Base-by-base conservation (phyloP, 768 basidiomycete species). In the Collybia sordida region DNA sequence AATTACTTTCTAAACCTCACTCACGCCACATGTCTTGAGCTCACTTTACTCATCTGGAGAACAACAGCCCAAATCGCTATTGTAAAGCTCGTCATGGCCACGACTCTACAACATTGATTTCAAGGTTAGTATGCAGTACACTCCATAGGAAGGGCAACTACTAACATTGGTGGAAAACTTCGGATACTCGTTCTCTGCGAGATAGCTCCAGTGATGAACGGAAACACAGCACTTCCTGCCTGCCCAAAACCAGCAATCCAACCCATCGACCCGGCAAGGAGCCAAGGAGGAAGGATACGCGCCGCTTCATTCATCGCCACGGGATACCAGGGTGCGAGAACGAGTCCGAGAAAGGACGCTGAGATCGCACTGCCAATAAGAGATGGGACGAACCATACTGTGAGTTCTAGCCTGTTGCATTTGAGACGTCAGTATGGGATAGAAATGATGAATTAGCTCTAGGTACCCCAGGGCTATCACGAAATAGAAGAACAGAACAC, bases 291-390 rank as follows among this genome's bases (percentile, higher is more conserved):
- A 9, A 94, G 66, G 45, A 91, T 73, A 2, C 81, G 75, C 4
- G 81, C 77, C 0, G 85, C 71, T 37, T 87, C 79, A 59, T 86
- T 88, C 81, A 93, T 83, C 4, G 81, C 74, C 37, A 88, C 78
- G 0, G 86, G 86, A 59, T 85, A 90, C 70, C 90, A 80, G 3
- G 87, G 87, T 0, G 86, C 89, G 15, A 91, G 71, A 18, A 88
- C 64, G 6, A 89, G 40, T 15, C 88, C 89, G 11, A 88, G 67
- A 40, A 88, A 56, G 2, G 85, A 77, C 17, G 89, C 74, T 0
- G 83, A 80, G 3, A 89, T 71, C 2, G 79, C 88, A 54, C 80
- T 75, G 2, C 79, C 84, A 8, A 88, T 69, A 12, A 89, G 68
- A 4, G 81, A 84, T 21, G 83, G 84, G 0, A 83, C 78, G 24